Percentiles rank a stretch among this genome's conserved stretches.
phyloP scores from a whole-genome alignment of 2,329 filamentous ascomycete genomes.

The Pseudogymnoascus pannorum region DNA sequence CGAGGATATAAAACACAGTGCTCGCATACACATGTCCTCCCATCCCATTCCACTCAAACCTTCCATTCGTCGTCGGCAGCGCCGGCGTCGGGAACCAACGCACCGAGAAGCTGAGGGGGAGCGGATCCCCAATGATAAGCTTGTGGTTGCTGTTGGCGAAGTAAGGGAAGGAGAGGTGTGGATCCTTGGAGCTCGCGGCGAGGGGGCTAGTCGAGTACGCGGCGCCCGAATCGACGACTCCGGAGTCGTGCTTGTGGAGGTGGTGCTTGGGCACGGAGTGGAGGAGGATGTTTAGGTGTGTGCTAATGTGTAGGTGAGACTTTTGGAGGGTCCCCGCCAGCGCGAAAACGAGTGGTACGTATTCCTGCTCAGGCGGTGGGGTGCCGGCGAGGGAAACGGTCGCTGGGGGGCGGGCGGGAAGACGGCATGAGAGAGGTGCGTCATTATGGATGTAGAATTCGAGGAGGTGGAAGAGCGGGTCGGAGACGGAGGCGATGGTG shows the following conservation, averaged over 20 bases:
- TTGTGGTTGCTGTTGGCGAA: slow-evolving; percentile 16
- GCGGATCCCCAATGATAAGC: slow-evolving; percentile 78
- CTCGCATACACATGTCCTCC: slow-evolving; percentile 57
- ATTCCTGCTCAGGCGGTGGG: slow-evolving; percentile 44
- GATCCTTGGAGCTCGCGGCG: slow-evolving; percentile 43
- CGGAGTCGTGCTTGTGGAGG: slow-evolving; percentile 56
- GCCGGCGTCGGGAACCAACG: slow-evolving; percentile 77
- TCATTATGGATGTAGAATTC: slow-evolving; percentile 99
- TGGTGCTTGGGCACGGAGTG: slow-evolving; percentile 58
- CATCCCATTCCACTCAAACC: slow-evolving; percentile 58
- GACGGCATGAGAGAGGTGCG: slow-evolving; percentile 82
- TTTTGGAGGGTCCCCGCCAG: slow-evolving; percentile 82
- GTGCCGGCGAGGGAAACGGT: slow-evolving; percentile 46
- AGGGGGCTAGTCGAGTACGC: slow-evolving; percentile 78
- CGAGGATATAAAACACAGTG: slow-evolving; percentile 54
- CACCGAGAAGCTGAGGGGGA: slow-evolving; percentile 73
- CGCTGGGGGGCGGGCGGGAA: slow-evolving; percentile 65
- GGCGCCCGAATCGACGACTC: slow-evolving; percentile 77
- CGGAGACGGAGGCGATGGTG: slow-evolving; percentile 68
- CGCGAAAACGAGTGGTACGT: slow-evolving; percentile 81
- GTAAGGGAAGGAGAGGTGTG: background rate
- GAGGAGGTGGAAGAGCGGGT: slow-evolving; percentile 79
- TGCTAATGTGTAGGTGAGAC: slow-evolving; percentile 84
- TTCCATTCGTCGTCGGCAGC: slow-evolving; percentile 60
- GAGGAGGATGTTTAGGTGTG: slow-evolving; percentile 81